Evolutionary conservation across 345 rosid species (phyloP).

Genomic region (Eucalyptus leucophloia): DNA sequence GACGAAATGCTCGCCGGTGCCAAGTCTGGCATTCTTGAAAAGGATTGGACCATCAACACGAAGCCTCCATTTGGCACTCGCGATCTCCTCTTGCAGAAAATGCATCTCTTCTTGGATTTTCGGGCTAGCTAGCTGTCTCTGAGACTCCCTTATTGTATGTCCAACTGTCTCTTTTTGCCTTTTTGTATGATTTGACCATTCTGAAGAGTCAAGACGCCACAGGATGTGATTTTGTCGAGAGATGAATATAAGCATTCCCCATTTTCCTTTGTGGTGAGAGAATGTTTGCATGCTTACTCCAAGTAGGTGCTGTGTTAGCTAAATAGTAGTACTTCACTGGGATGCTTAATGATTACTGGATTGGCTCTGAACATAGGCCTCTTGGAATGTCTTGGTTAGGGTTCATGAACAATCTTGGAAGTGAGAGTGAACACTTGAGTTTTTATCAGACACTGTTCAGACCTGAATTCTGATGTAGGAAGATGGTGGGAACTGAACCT

Average conservation of each 20-base stretch:
- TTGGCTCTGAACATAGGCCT: background rate
- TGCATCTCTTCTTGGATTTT: constrained; percentile 64
- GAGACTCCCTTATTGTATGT: background rate
- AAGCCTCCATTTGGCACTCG: constrained; percentile 56
- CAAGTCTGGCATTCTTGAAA: constrained; percentile 56
- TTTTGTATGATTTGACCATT: background rate
- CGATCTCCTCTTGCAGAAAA: constrained; percentile 59
- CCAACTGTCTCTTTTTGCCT: background rate
- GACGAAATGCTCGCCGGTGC: constrained; percentile 59
- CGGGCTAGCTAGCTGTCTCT: constrained; percentile 32
- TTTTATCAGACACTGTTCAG: background rate
- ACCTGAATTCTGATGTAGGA: background rate
- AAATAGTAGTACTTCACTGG: background rate
- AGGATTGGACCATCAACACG: constrained; percentile 50
- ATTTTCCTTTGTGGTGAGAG: background rate
- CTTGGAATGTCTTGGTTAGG: background rate
- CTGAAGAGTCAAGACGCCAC: background rate
- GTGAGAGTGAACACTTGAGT: background rate
- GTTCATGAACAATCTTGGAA: background rate
- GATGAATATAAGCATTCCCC: background rate
- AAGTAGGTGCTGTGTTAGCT: background rate
- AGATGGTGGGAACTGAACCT: background rate
- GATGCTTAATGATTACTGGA: background rate
- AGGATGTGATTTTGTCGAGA: background rate
- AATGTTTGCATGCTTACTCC: background rate